A percentile compares a stretch with the other conserved stretches of the same genome.
These are phyloP conservation scores for Naganishia sp. DNA, from an alignment of 1,284 basidiomycete species.

Conservation along the genomic window DNA sequence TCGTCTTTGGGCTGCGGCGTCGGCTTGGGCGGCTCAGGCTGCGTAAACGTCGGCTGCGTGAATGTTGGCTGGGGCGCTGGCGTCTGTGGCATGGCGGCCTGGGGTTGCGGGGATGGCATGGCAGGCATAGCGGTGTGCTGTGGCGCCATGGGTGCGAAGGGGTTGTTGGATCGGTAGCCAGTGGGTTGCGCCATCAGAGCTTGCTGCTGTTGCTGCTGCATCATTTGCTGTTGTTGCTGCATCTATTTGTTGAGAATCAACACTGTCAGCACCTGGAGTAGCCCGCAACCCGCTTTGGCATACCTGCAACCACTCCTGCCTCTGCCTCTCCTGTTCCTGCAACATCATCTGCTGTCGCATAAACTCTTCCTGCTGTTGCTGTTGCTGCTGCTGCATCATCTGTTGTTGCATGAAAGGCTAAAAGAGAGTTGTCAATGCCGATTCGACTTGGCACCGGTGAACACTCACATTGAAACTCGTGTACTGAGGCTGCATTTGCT, in stretches of 20 bases:
- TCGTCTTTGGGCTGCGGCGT: constrained; percentile 53
- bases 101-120: constrained; percentile 49
- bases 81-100: constrained; percentile 39
- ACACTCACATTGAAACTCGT: constrained; percentile 54
- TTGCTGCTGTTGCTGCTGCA: constrained; percentile 39
- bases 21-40: constrained; percentile 37
- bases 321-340: constrained; percentile 51
- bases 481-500: constrained; percentile 64
- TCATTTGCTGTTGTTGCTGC: constrained; percentile 58
- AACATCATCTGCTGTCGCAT: constrained; percentile 54
- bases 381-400: constrained; percentile 39
- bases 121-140: constrained; percentile 52
- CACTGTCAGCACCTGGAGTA: neutral
- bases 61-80: constrained; percentile 49
- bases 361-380: constrained; percentile 51
- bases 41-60: constrained; percentile 34
- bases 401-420: constrained; percentile 50
- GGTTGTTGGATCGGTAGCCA: constrained; percentile 85
- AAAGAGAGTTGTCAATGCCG: neutral
- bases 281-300: constrained; percentile 44
- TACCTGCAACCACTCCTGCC: constrained; percentile 56
- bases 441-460: neutral
- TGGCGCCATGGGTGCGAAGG: constrained; percentile 64
- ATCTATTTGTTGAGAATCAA: constrained; percentile 58
- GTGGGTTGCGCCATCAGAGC: constrained; percentile 61